Conservation (phyloP, 306 rosid genomes). For the Rosa lucieae region DNA sequence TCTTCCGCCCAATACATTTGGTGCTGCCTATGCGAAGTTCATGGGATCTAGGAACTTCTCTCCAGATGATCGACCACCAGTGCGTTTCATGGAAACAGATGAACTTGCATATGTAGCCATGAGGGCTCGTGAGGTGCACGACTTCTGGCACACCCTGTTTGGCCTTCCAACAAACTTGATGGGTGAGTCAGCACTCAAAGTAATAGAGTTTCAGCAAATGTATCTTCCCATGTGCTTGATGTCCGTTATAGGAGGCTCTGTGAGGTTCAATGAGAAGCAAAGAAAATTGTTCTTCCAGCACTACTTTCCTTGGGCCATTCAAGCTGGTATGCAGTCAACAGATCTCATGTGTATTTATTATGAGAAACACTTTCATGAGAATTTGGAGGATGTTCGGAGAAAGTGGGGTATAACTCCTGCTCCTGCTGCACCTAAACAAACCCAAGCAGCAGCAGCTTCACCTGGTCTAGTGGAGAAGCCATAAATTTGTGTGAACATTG, state of each 20-base stretch:
- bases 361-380: slow-evolving; percentile 82
- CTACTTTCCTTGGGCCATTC: slow-evolving; percentile 87
- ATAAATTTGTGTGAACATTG: neutral
- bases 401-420: slow-evolving; percentile 77
- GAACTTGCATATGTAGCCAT: slow-evolving; percentile 79
- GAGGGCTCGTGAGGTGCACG: slow-evolving; percentile 95
- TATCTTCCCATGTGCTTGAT: slow-evolving; percentile 78
- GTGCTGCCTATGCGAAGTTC: slow-evolving; percentile 88
- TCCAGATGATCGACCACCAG: slow-evolving; percentile 92
- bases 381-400: slow-evolving; percentile 71
- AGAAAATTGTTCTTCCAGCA: slow-evolving; percentile 77
- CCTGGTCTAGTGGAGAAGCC: neutral
- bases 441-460: slow-evolving; percentile 17
- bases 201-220: slow-evolving; percentile 89
- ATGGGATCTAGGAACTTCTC: slow-evolving; percentile 97
- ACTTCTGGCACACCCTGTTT: slow-evolving; percentile 93
- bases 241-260: slow-evolving; percentile 72
- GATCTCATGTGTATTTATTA: slow-evolving; percentile 88
- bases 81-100: slow-evolving; percentile 84
- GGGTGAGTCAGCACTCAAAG: slow-evolving; percentile 87
- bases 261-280: slow-evolving; percentile 71
- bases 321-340: slow-evolving; percentile 71
- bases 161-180: slow-evolving; percentile 86
- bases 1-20: slow-evolving; percentile 73
- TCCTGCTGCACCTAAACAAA: slow-evolving; percentile 43